A percentile compares a stretch with the other conserved stretches of the same genome.
Evolutionary conservation across 1,139 yeast species (phyloP).

Genomic region (Taiozyma onychis): DNA sequence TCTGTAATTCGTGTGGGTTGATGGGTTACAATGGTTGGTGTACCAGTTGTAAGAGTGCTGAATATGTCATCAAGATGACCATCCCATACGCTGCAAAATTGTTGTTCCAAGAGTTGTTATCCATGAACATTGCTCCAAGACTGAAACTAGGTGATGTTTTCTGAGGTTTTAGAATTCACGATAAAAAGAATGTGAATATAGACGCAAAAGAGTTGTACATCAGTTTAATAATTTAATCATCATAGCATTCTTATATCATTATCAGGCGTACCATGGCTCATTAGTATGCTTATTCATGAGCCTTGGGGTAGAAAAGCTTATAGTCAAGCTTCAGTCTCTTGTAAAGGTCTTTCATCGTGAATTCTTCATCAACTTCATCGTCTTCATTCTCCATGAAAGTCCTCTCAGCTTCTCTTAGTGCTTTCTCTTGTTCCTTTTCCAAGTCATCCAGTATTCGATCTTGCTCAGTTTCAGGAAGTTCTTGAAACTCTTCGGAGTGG

Average conservation of each 20-base stretch:
- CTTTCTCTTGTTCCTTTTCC: conserved; percentile 25
- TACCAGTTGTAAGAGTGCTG: conserved; percentile 87
- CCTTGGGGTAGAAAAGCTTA: conserved; percentile 30
- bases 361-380: conserved; percentile 28
- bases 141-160: conserved; percentile 85
- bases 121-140: conserved; percentile 98
- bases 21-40: conserved; percentile 99
- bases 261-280: not conserved
- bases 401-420: conserved; percentile 18
- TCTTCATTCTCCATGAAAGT: conserved; percentile 22
- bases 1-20: conserved; percentile 92
- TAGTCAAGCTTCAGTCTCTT: conserved; percentile 36
- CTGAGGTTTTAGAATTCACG: conserved; percentile 5
- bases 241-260: not conserved
- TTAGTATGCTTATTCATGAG: not conserved
- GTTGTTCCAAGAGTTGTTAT: conserved; percentile 89
- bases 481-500: conserved; percentile 32
- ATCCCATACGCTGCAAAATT: conserved; percentile 97
- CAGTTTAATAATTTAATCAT: not conserved
- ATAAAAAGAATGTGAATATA: not conserved
- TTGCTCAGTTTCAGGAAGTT: conserved; percentile 29
- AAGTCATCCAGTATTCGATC: conserved; percentile 19
- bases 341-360: conserved; percentile 39
- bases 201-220: not conserved
- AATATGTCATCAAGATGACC: conserved; percentile 84